Base-by-base conservation (phyloP, 75 land plant genomes). In the Picea sitchensis region DNA sequence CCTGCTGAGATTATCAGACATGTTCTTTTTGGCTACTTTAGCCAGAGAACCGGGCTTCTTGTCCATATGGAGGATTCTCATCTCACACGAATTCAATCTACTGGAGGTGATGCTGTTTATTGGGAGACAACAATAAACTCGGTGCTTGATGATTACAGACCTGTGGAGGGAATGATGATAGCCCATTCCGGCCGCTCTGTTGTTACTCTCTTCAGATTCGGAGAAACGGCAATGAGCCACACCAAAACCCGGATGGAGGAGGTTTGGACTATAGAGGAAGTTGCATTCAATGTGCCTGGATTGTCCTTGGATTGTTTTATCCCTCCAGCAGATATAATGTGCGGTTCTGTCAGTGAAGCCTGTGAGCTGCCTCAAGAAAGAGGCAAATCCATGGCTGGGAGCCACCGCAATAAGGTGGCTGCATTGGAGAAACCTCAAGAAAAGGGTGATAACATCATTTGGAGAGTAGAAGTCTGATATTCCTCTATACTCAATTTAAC, bases 71-170 rank as follows among this genome's bases (percentile, higher is more conserved):
- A 93, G 76, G 95, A 93, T 81, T 82, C 95, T 7, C 84, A 90
- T 76, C 85, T 93, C 61, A 83, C 89, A 2, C 61, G 87, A 23
- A 84, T 93, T 77, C 82, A 79, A 67, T 80, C 83, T 5, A 14
- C 75, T 59, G n/a, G 81, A 44, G 84, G 77, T 14, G 87, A 85
- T 0, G 78, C 77, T 51, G 83, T 90, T 51, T 89, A 85, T 65
- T 93, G 95, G 95, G 95, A 93, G 90, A 89, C 89, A 7, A 89
- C 82, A 77, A 80, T 92, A 44, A 90, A 87, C 64, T 89, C 95
- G 0, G 76, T 81, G 3, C 86, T 93, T 56, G 86, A 84, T 12
- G 91, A 89, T 78, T 93, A 93, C 69, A 77, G 81, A 59, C 77
- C 77, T 59, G 84, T 93, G 36, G 89, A 93, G 6, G 93, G 91